Conservation (phyloP, 495 filamentous ascomycete species). For the Penicillium cinerascens region DNA sequence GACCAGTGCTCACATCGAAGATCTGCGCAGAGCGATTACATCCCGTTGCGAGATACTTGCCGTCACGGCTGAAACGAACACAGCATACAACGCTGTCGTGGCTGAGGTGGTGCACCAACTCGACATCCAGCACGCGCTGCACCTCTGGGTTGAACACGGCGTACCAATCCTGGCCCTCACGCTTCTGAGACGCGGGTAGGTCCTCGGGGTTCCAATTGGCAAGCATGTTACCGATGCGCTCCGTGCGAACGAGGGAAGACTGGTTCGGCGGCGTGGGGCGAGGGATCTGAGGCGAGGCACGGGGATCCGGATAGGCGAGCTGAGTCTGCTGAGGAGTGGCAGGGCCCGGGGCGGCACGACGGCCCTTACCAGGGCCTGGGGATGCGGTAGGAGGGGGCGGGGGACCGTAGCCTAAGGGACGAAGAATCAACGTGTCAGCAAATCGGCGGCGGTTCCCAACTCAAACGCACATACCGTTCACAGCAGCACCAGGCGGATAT, state of each 20-base stretch:
- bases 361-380: conserved; percentile 72
- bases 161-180: conserved; percentile 81
- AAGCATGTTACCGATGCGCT: conserved; percentile 70
- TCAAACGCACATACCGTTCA: conserved; percentile 58
- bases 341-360: conserved; percentile 63
- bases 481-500: conserved; percentile 60
- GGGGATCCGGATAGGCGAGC: conserved; percentile 76
- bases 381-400: conserved; percentile 82
- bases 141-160: conserved; percentile 85
- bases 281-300: conserved; percentile 79
- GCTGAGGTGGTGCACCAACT: conserved; percentile 78
- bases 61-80: conserved; percentile 84
- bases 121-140: conserved; percentile 78
- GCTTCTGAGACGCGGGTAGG: conserved; percentile 77
- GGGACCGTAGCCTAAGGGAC: conserved; percentile 53
- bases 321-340: conserved; percentile 89
- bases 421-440: conserved; percentile 26
- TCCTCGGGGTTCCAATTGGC: conserved; percentile 85
- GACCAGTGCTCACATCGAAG: conserved; percentile 76
- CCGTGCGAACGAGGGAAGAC: conserved; percentile 43
- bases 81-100: conserved; percentile 92
- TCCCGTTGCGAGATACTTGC: conserved; percentile 83
- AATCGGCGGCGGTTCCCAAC: conserved; percentile 13
- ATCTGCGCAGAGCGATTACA: conserved; percentile 89
- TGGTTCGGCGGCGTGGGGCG: conserved; percentile 72